A percentile compares a stretch with the other conserved stretches of the same genome.
Evolutionary conservation across 352 stramenopile species (phyloP).

Genomic region (Peronospora belbahrii): DNA sequence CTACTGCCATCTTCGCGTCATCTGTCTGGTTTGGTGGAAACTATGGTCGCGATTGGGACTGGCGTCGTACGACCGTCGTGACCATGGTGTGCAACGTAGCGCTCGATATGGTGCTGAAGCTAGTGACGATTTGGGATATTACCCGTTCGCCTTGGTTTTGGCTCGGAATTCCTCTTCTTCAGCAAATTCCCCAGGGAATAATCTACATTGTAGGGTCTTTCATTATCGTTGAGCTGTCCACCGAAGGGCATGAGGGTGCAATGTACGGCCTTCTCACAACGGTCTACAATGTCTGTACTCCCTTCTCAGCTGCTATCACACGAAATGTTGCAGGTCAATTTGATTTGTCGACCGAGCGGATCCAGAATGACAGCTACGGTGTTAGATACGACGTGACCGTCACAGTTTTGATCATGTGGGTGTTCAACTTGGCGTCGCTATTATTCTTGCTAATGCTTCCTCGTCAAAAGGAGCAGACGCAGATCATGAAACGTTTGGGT

Average conservation of each 20-base stretch:
- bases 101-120: constrained; percentile 30
- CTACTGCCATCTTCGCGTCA: constrained; percentile 22
- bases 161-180: constrained; percentile 33
- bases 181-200: constrained; percentile 42
- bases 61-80: constrained; percentile 29
- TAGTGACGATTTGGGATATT: constrained; percentile 48
- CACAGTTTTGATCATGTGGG: constrained; percentile 48
- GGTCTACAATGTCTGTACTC: constrained; percentile 42
- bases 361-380: constrained; percentile 40
- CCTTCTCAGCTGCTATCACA: constrained; percentile 38
- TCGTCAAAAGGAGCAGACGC: constrained; percentile 56
- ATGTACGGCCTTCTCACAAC: constrained; percentile 62
- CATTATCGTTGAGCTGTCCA: constrained; percentile 49
- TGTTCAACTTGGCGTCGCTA: constrained; percentile 42
- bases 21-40: constrained; percentile 44
- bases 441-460: constrained; percentile 46
- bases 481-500: constrained; percentile 54
- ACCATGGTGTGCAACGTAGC: constrained; percentile 29
- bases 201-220: constrained; percentile 53
- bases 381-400: constrained; percentile 45
- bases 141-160: constrained; percentile 46
- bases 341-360: constrained; percentile 36
- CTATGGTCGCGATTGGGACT: constrained; percentile 53
- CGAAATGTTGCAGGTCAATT: constrained; percentile 35
- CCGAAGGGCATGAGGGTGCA: constrained; percentile 50